Conservation (phyloP, 257 asterid genomes). For the Eustoma russellianum region DNA sequence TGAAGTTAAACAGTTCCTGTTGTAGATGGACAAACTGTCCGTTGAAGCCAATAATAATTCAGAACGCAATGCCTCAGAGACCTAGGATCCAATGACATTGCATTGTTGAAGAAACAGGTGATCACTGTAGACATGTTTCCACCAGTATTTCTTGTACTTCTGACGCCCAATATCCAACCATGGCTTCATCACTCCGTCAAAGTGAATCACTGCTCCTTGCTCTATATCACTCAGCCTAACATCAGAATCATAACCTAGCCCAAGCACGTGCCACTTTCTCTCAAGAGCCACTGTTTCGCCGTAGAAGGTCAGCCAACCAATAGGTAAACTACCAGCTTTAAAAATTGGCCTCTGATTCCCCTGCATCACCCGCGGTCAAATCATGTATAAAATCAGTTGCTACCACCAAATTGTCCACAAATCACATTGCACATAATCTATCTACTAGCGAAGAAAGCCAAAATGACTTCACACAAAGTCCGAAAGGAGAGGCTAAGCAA, state of each 20-base stretch:
- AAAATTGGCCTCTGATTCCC: slow-evolving; percentile 44
- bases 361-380: slow-evolving; percentile 27
- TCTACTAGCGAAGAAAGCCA: too few relatives aligned
- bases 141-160: slow-evolving; percentile 60
- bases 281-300: slow-evolving; percentile 45
- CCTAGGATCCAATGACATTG: slow-evolving; percentile 48
- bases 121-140: slow-evolving; percentile 50
- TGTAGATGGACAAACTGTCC: slow-evolving; percentile 2
- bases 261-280: slow-evolving; percentile 67
- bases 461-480: too few relatives aligned
- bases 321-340: slow-evolving; percentile 76
- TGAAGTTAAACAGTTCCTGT: slow-evolving; percentile 12
- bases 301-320: slow-evolving; percentile 87
- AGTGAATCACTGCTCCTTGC: slow-evolving; percentile 70
- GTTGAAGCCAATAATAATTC: slow-evolving; percentile 4
- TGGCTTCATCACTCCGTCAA: slow-evolving; percentile 76
- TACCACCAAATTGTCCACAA: too few relatives aligned
- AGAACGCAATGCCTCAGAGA: slow-evolving; percentile 1
- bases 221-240: slow-evolving; percentile 38
- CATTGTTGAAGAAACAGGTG: slow-evolving; percentile 76
- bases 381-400: too few relatives aligned
- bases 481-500: too few relatives aligned
- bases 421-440: too few relatives aligned
- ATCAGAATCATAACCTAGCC: slow-evolving; percentile 63
- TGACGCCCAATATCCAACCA: slow-evolving; percentile 86